Evolutionary conservation across 805 yeast species (phyloP).

Genomic region (Candida boleticola): DNA sequence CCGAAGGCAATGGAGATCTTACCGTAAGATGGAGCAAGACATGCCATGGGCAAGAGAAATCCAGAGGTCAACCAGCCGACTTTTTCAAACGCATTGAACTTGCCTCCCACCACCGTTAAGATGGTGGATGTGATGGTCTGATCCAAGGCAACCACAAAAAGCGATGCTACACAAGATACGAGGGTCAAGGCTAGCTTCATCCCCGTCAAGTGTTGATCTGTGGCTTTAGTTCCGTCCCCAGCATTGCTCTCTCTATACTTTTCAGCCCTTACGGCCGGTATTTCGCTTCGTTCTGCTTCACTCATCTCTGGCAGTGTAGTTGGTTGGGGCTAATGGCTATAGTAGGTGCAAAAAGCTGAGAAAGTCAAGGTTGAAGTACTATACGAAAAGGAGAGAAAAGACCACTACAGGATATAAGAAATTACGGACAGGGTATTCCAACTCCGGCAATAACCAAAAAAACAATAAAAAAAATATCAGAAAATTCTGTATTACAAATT

Average conservation of each 20-base stretch:
- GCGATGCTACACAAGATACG: slow-evolving; percentile 24
- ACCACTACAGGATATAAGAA: no score
- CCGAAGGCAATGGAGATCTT: slow-evolving; percentile 56
- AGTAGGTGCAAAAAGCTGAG: no score
- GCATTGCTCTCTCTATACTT: slow-evolving; percentile 37
- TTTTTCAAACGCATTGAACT: slow-evolving; percentile 49
- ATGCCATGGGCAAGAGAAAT: slow-evolving; percentile 52
- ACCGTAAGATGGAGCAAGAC: slow-evolving; percentile 57
- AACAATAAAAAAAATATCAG: no score
- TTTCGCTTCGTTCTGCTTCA: no score
- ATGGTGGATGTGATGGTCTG: slow-evolving; percentile 58
- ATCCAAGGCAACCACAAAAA: slow-evolving; percentile 50
- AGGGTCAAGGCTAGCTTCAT: slow-evolving; percentile 22
- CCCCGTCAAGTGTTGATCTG: slow-evolving; percentile 35
- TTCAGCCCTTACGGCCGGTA: no score
- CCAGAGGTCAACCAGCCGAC: slow-evolving; percentile 62
- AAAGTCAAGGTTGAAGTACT: no score
- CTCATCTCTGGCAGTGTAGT: no score
- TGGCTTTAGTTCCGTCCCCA: slow-evolving; percentile 39
- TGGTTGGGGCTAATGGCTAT: no score
- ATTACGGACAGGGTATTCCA: no score
- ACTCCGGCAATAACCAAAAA: no score
- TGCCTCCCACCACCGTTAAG: slow-evolving; percentile 46
- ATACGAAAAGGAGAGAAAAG: no score
- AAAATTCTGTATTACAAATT: no score